phyloP scores from a whole-genome alignment of 805 yeast species.

The Crinitomyces ghanaensis region DNA sequence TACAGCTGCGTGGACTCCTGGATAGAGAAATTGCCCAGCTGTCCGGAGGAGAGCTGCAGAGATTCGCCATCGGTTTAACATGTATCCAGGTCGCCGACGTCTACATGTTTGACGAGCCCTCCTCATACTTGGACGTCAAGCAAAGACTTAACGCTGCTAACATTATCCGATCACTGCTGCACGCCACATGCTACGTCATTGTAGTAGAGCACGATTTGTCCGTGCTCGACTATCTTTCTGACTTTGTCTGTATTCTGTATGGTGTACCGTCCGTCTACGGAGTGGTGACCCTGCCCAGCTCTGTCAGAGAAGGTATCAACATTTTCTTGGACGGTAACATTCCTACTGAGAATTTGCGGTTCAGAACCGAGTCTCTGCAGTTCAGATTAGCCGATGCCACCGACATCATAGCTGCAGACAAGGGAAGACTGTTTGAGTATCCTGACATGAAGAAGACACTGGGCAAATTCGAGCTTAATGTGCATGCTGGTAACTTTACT shows the following conservation, averaged over 20 bases:
- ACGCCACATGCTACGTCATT: conserved; percentile 68
- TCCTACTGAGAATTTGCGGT: conserved; percentile 92
- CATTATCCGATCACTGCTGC: conserved; percentile 77
- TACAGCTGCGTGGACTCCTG: conserved; percentile 68
- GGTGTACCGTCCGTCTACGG: conserved; percentile 99
- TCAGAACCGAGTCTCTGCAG: conserved; percentile 91
- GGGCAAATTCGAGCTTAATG: conserved; percentile 84
- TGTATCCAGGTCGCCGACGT: conserved; percentile 92
- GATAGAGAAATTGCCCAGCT: conserved; percentile 81
- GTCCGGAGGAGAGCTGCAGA: conserved; percentile 97
- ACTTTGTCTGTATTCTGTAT: conserved; percentile 89
- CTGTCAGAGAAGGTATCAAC: conserved; percentile 98
- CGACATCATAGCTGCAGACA: conserved; percentile 65
- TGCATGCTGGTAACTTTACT: conserved; percentile 82
- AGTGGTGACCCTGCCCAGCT: conserved; percentile 91
- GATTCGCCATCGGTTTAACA: conserved; percentile 96
- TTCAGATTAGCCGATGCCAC: conserved; percentile 86
- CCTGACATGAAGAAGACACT: conserved; percentile 83
- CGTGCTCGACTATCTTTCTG: conserved; percentile 92
- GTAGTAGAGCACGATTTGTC: conserved; percentile 99
- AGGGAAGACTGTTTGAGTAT: conserved; percentile 64
- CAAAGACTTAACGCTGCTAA: conserved; percentile 97
- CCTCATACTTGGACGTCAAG: conserved; percentile 95
- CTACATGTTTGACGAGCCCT: conserved; percentile 99
- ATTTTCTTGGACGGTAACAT: conserved; percentile 97